Evolutionary conservation across 345 rosid species (phyloP).

Genomic region (Chamaenerion angustifolium): DNA sequence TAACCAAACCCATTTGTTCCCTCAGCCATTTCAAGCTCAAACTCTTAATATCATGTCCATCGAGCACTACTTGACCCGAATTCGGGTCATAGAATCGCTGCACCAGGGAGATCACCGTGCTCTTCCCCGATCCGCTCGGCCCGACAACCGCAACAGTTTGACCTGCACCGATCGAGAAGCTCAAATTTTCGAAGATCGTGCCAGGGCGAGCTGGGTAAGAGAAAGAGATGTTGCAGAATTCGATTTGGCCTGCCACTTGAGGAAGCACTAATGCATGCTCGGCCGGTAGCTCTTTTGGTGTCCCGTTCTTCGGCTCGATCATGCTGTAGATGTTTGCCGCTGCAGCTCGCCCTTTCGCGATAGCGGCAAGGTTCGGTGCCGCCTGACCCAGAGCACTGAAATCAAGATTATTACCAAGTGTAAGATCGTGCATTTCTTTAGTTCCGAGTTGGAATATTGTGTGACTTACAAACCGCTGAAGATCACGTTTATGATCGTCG

Average conservation of each 20-base stretch:
- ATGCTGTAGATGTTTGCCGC: slow-evolving; percentile 49
- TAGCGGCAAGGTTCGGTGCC: slow-evolving; percentile 58
- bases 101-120: slow-evolving; percentile 69
- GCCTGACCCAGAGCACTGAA: slow-evolving; percentile 73
- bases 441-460: no score
- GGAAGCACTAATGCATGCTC: slow-evolving; percentile 24
- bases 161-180: slow-evolving; percentile 48
- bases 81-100: slow-evolving; percentile 77
- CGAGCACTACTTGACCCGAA: slow-evolving; percentile 56
- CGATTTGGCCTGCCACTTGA: slow-evolving; percentile 41
- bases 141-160: slow-evolving; percentile 67
- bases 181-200: slow-evolving; percentile 49
- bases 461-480: slow-evolving; percentile 69
- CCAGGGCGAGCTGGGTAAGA: slow-evolving; percentile 56
- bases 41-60: slow-evolving; percentile 46
- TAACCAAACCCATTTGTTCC: slow-evolving; percentile 76
- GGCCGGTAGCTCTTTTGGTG: slow-evolving; percentile 9
- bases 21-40: slow-evolving; percentile 65
- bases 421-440: no score
- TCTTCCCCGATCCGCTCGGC: slow-evolving; percentile 88
- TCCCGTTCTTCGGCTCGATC: slow-evolving; percentile 21
- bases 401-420: slow-evolving; percentile 5
- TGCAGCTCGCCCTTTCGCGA: slow-evolving; percentile 57
- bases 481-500: slow-evolving; percentile 63
- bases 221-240: slow-evolving; percentile 43